These are phyloP conservation scores for Cercophora sp. DNA, from an alignment of 495 filamentous ascomycete genomes.

Conservation along the genomic window DNA sequence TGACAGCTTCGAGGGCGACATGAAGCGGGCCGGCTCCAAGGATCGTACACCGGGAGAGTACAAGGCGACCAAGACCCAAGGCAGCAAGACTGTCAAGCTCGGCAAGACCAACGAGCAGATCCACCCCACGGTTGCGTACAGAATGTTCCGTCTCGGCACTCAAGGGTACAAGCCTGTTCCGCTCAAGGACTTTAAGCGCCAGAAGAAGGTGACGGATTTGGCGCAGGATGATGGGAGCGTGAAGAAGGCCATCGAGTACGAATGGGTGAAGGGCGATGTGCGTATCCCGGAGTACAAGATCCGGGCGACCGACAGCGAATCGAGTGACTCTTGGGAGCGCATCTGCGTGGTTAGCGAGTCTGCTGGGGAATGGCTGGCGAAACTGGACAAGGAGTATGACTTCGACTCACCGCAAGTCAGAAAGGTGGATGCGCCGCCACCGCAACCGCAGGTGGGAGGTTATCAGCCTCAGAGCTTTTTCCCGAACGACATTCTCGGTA, in stretches of 20 bases:
- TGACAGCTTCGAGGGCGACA: conserved; percentile 8
- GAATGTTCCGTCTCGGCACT: conserved; percentile 3
- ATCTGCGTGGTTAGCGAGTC: conserved; percentile 2
- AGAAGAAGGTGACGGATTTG: neutral
- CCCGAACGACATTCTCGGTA: too few species aligned
- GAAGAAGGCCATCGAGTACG: conserved; percentile 2
- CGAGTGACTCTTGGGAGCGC: conserved; percentile 6
- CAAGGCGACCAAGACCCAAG: neutral
- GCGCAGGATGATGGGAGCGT: neutral
- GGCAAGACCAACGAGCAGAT: conserved; percentile 13
- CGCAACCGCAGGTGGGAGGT: too few species aligned
- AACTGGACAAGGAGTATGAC: conserved; percentile 11
- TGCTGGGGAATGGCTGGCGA: neutral
- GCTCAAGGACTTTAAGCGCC: conserved; percentile 6
- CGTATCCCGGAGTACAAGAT: conserved; percentile 17
- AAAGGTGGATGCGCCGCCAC: too few species aligned
- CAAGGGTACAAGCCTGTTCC: conserved; percentile 6
- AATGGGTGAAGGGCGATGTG: conserved; percentile 13
- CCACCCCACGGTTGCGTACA: conserved; percentile 5
- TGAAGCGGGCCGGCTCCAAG: conserved; percentile 5
- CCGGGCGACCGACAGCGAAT: neutral
- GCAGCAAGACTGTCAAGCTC: neutral
- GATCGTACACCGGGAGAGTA: conserved; percentile 14
- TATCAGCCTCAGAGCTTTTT: too few species aligned
- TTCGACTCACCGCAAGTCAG: too few species aligned